phyloP scores from a whole-genome alignment of 2,329 filamentous ascomycete species.

The Xylariaceae sp. region DNA sequence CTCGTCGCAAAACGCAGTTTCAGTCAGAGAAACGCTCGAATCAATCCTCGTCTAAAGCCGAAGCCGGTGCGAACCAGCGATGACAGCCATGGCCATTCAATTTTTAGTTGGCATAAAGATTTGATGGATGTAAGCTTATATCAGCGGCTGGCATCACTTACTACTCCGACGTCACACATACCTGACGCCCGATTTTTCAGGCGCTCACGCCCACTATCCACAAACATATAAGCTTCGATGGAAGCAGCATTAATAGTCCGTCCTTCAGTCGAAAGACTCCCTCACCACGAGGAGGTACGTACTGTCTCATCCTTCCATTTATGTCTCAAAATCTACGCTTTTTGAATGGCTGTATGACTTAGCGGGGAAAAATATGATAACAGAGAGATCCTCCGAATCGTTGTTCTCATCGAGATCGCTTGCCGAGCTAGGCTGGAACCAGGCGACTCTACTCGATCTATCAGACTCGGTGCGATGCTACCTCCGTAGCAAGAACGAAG shows the following conservation, averaged over 20 bases:
- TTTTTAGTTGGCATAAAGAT: conserved; percentile 25
- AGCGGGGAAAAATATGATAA: too few relatives aligned
- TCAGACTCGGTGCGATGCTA: conserved; percentile 40
- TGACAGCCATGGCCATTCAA: conserved; percentile 19
- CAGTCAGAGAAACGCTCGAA: too few relatives aligned
- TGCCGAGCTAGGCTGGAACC: conserved; percentile 19
- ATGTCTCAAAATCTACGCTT: too few relatives aligned
- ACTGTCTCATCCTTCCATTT: background rate
- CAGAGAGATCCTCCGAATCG: conserved; percentile 16
- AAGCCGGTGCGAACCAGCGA: conserved; percentile 21
- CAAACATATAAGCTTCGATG: conserved; percentile 29
- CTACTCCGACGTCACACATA: background rate
- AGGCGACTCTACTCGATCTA: conserved; percentile 33
- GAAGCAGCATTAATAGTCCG: conserved; percentile 13
- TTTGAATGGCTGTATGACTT: too few relatives aligned
- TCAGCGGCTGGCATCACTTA: conserved; percentile 2
- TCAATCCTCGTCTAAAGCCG: conserved; percentile 24
- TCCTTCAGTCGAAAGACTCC: conserved; percentile 21
- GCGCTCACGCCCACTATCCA: conserved; percentile 28
- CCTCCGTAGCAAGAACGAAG: conserved; percentile 29
- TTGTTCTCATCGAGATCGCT: conserved; percentile 15
- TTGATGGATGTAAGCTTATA: conserved; percentile 26
- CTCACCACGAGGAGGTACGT: conserved; percentile 22
- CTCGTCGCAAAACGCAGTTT: too few relatives aligned
- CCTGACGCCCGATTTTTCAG: conserved; percentile 13